Conservation (phyloP, 345 rosid species). For the Pugionium cornutum region DNA sequence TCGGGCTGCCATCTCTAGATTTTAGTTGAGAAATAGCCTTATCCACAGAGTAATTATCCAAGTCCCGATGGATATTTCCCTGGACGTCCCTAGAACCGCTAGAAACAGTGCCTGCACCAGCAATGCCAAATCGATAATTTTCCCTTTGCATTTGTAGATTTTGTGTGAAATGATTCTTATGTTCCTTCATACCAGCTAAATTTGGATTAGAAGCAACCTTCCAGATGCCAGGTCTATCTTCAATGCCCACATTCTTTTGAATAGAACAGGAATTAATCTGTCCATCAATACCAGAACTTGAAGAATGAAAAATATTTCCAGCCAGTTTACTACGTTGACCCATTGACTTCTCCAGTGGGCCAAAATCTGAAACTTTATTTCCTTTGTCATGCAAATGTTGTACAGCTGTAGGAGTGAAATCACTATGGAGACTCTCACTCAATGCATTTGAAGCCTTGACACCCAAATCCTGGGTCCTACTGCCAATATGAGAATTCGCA, state of each 20-base stretch:
- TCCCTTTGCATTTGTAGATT: conserved; percentile 40
- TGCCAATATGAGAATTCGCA: conserved; percentile 14
- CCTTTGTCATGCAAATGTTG: conserved; percentile 37
- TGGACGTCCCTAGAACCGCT: conserved; percentile 36
- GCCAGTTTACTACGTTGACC: conserved; percentile 48
- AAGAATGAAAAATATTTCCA: conserved; percentile 46
- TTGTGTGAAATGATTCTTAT: conserved; percentile 39
- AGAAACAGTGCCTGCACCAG: conserved; percentile 39
- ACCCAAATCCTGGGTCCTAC: conserved; percentile 22
- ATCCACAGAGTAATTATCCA: conserved; percentile 51
- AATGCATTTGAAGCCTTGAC: conserved; percentile 33
- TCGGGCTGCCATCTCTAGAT: conserved; percentile 45
- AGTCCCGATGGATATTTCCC: conserved; percentile 45
- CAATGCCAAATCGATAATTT: conserved; percentile 41
- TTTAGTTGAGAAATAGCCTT: conserved; percentile 43
- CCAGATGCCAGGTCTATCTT: conserved; percentile 45
- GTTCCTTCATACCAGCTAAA: conserved; percentile 37
- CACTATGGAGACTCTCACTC: conserved; percentile 46
- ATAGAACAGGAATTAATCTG: conserved; percentile 41
- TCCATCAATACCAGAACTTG: conserved; percentile 42
- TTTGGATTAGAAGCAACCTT: conserved; percentile 47
- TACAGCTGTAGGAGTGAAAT: conserved; percentile 44
- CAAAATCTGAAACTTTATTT: conserved; percentile 50
- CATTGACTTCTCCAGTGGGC: conserved; percentile 10
- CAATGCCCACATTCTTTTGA: conserved; percentile 45